Conservation (phyloP, 1,284 basidiomycete genomes). For the Rhodotorula sp. region DNA sequence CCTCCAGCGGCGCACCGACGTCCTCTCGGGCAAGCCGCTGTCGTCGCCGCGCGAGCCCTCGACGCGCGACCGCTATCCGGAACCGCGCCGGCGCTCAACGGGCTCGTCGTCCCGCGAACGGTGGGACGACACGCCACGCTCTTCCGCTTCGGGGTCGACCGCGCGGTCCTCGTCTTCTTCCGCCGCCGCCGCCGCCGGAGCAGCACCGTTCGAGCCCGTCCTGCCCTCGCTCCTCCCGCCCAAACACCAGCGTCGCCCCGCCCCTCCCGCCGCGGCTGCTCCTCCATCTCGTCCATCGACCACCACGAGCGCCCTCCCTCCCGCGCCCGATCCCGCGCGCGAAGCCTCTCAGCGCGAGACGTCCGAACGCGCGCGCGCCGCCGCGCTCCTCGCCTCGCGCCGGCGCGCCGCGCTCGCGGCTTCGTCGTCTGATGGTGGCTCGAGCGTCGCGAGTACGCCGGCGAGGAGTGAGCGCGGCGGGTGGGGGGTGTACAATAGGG, state of each 20-base stretch:
- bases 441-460: constrained; percentile 5
- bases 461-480: constrained; percentile 24
- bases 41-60: constrained; percentile 4
- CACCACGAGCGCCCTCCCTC: too few relatives aligned
- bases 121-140: constrained; percentile 19
- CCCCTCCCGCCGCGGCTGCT: background rate
- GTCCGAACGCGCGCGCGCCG: constrained; percentile 33
- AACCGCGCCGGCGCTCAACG: background rate
- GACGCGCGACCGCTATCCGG: constrained; percentile 20
- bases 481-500: constrained; percentile 33
- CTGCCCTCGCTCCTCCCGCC: constrained; percentile 27
- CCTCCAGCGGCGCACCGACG: constrained; percentile 37
- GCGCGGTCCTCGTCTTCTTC: too few relatives aligned
- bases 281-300: background rate
- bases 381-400: constrained; percentile 28
- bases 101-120: background rate
- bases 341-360: constrained; percentile 27
- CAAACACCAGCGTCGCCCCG: background rate
- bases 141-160: background rate
- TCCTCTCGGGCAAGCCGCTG: constrained; percentile 25
- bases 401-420: constrained; percentile 10
- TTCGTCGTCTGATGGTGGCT: background rate
- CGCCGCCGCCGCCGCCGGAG: background rate
- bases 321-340: constrained; percentile 2
- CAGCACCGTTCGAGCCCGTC: constrained; percentile 19